These are phyloP conservation scores for Saturnispora dispora DNA, from an alignment of 805 yeast genomes.

Conservation along the genomic window DNA sequence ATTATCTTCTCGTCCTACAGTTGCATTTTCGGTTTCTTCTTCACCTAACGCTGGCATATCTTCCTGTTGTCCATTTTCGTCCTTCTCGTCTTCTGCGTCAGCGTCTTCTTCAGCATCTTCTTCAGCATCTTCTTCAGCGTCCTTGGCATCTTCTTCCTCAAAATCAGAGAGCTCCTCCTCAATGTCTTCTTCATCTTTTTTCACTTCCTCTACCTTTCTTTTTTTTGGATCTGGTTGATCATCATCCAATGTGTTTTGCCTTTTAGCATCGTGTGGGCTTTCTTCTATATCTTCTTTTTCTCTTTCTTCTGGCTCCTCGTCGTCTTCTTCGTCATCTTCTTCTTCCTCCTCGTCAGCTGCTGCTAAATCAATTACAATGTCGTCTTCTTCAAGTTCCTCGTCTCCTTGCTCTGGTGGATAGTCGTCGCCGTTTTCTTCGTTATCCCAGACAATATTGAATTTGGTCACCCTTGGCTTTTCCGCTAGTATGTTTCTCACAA, in stretches of 20 bases:
- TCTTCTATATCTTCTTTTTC: conserved; percentile 18
- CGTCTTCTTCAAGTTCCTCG: conserved; percentile 45
- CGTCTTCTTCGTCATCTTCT: conserved; percentile 26
- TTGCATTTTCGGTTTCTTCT: not conserved
- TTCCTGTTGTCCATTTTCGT: conserved; percentile 11
- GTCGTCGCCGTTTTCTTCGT: conserved; percentile 46
- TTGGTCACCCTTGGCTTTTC: conserved; percentile 97
- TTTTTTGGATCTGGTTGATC: conserved; percentile 28
- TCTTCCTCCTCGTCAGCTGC: conserved; percentile 38
- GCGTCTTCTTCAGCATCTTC: conserved; percentile 13
- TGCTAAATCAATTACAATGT: conserved; percentile 36
- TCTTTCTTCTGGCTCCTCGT: conserved; percentile 22
- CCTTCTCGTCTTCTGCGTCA: conserved; percentile 13
- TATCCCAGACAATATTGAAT: conserved; percentile 96
- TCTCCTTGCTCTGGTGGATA: conserved; percentile 75
- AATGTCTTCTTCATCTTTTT: conserved; percentile 33
- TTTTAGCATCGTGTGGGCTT: conserved; percentile 37
- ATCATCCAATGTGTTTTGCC: conserved; percentile 34
- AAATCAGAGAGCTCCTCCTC: conserved; percentile 29
- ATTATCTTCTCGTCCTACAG: not conserved
- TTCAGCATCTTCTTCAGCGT: conserved; percentile 19
- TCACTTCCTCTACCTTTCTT: conserved; percentile 16
- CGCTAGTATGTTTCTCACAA: conserved; percentile 87
- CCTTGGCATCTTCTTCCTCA: conserved; percentile 26
- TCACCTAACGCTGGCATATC: not conserved